phyloP scores from a whole-genome alignment of 106 monocot species.

The Cymbidium sinense region DNA sequence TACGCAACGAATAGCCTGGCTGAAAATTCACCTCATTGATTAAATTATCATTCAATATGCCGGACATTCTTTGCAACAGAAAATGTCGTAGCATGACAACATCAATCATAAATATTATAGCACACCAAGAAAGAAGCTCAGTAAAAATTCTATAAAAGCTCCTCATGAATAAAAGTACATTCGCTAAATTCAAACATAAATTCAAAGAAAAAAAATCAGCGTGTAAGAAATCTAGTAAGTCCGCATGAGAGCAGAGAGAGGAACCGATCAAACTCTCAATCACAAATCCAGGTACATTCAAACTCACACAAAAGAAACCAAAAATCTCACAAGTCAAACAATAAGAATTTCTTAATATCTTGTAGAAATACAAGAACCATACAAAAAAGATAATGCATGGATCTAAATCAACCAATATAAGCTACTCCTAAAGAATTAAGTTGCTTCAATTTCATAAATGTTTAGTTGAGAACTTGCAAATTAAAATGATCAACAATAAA shows the following conservation, averaged over 20 bases:
- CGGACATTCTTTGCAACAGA: background rate
- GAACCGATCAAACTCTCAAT: background rate
- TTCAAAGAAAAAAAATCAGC: background rate
- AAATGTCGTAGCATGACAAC: background rate
- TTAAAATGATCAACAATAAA: background rate
- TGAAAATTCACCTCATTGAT: constrained; percentile 17
- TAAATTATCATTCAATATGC: background rate
- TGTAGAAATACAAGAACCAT: background rate
- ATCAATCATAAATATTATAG: background rate
- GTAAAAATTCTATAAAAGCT: background rate
- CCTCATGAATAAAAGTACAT: background rate
- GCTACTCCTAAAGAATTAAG: background rate
- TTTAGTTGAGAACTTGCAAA: background rate
- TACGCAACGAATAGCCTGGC: constrained; percentile 69
- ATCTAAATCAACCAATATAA: background rate
- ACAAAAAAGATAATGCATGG: background rate
- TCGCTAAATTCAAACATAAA: background rate
- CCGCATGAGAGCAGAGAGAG: background rate
- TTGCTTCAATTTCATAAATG: background rate
- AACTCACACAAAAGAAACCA: background rate
- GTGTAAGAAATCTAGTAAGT: background rate
- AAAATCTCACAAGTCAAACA: background rate
- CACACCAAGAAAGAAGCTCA: background rate
- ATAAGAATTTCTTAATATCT: background rate
- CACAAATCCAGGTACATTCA: background rate